phyloP scores from a whole-genome alignment of 352 stramenopile species.

The Phytophthora cryptogea region DNA sequence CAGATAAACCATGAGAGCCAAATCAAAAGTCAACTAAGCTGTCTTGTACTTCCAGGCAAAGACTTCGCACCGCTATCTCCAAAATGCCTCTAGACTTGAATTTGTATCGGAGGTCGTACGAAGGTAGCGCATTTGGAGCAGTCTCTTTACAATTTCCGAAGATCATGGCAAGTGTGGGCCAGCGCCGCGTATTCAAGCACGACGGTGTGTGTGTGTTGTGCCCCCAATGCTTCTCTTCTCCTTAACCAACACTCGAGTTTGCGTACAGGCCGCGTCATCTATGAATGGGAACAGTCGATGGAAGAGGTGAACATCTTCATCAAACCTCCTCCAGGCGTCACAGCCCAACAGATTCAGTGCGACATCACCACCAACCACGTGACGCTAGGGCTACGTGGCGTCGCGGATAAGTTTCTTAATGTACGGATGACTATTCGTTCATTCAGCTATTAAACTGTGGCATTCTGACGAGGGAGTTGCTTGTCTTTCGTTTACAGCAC shows the following conservation, averaged over 20 bases:
- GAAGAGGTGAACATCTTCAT: conserved; percentile 97
- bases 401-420: conserved; percentile 93
- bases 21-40: too few relatives aligned
- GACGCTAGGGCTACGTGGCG: conserved; percentile 88
- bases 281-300: conserved; percentile 97
- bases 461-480: neutral
- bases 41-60: too few relatives aligned
- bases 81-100: neutral
- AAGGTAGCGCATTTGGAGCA: conserved; percentile 29
- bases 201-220: conserved; percentile 43
- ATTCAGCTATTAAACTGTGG: too few relatives aligned
- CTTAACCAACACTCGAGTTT: neutral
- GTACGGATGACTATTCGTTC: conserved; percentile 30
- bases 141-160: conserved; percentile 2
- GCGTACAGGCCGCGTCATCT: conserved; percentile 80
- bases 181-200: conserved; percentile 74
- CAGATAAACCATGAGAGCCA: too few relatives aligned
- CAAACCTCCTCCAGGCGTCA: conserved; percentile 84
- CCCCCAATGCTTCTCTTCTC: neutral
- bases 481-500: conserved; percentile 59
- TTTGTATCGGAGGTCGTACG: conserved; percentile 25
- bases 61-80: too few relatives aligned
- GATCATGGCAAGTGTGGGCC: conserved; percentile 44
- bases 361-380: conserved; percentile 91
- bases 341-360: conserved; percentile 83